Evolutionary conservation across 257 asterid genomes (phyloP), one percentile per base, ranked within the genome.

Genomic region (Thymus mandschuricus): DNA sequence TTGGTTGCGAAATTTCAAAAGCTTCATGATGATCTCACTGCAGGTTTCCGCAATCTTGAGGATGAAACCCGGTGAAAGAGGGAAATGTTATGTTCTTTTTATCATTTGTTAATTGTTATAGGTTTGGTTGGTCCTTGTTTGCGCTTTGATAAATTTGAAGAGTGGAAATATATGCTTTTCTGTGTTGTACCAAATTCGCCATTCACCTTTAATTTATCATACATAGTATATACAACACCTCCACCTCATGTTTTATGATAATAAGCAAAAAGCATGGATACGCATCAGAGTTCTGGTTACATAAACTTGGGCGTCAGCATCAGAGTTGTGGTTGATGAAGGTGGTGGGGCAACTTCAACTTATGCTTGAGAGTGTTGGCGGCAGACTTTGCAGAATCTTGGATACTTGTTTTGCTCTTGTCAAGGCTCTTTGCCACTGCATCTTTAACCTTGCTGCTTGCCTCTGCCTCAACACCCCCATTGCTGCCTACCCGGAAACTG

Each of bases 11-110:
- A 94, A 68, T 94, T 94, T 64, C 78, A 89, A 82, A 94, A 91
- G 81, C 98, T 94, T 31, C 8, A 85, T 45, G 98, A 94, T 27
- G 98, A 94, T 81, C 74, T 94, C 66, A 80, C 87, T 35, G 89
- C 97, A 71, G 98, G 98, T 57, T 94, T 94, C 97, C 98, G 97
- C 79, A 88, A 78, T 79, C 98, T 94, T 50, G 98, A 94, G 72
- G 98, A 94, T 5, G 98, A 91, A 83, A 87, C 87, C 28, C 89
- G 97, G 77, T 93, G 83, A 91, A 62, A 49, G 40, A 35, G 5
- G 5, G 40, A 35, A 35, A 3, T 35, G 28, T 48, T 13, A 12
- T 35, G 31, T 66, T 50, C 10, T 46, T 9, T 33, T 33, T 31
- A 44, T 21, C 21, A 65, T 65, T 65, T 65, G 45, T 48, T 48